These are phyloP conservation scores for Aspergillus affinis DNA, from an alignment of 495 filamentous ascomycete species.

Conservation along the genomic window DNA sequence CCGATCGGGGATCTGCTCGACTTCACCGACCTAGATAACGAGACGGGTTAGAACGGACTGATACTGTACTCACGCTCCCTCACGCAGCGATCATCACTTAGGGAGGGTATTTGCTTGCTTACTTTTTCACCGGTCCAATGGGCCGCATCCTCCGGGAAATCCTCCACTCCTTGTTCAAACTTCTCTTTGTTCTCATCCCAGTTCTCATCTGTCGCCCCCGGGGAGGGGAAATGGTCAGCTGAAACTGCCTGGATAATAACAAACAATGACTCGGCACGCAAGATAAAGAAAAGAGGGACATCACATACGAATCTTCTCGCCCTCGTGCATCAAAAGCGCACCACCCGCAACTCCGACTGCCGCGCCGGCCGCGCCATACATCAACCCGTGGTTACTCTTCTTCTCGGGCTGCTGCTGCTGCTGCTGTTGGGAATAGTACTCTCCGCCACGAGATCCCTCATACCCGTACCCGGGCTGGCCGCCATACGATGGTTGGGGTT, in stretches of 20 bases:
- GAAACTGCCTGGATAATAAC: neutral
- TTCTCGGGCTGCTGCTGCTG: conserved; percentile 21
- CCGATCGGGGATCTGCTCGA: conserved; percentile 34
- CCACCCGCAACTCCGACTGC: conserved; percentile 53
- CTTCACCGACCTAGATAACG: conserved; percentile 30
- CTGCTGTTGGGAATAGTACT: conserved; percentile 13
- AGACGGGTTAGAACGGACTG: neutral
- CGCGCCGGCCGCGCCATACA: conserved; percentile 48
- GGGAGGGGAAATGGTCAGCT: neutral
- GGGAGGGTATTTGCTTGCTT: conserved; percentile 5
- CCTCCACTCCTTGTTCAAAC: conserved; percentile 34
- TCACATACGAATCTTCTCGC: conserved; percentile 41
- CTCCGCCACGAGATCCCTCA: conserved; percentile 6
- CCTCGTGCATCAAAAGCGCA: conserved; percentile 49
- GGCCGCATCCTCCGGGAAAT: conserved; percentile 41
- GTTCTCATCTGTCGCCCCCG: conserved; percentile 28
- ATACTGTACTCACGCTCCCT: too few species aligned
- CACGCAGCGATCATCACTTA: neutral
- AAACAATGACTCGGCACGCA: conserved; percentile 8
- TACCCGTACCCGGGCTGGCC: conserved; percentile 2
- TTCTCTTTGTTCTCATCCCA: conserved; percentile 31
- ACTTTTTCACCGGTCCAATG: conserved; percentile 39
- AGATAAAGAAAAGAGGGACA: conserved; percentile 4
- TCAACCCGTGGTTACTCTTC: conserved; percentile 39
- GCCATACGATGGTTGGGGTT: conserved; percentile 7